Percentiles rank a stretch among this genome's conserved stretches.
Conservation (phyloP, 305 asterid genomes). For the Fraxinus greggii region DNA sequence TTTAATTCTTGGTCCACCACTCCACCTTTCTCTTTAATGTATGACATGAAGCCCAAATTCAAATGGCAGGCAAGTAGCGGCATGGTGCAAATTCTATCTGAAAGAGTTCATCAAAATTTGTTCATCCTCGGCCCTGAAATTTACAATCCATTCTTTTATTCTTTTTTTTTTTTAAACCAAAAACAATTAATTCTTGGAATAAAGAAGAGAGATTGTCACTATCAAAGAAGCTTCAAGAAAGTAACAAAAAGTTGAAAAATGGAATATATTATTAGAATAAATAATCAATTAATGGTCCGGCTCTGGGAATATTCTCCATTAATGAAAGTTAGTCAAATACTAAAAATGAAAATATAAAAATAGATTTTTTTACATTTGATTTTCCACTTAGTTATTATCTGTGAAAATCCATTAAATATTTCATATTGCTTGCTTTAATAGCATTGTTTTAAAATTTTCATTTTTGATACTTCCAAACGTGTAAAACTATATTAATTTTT, state of each 20-base stretch:
- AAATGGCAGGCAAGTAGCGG: background rate
- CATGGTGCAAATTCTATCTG: background rate
- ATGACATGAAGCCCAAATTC: background rate
- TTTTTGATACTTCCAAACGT: background rate
- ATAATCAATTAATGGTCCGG: background rate
- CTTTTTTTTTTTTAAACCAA: background rate
- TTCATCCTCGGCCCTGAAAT: background rate
- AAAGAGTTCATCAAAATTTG: background rate
- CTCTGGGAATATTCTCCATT: background rate
- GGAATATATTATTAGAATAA: background rate
- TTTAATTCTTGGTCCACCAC: no score
- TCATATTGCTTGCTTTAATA: background rate
- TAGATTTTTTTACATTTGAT: background rate
- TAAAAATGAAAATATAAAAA: background rate
- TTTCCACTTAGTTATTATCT: background rate
- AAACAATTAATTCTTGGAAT: background rate
- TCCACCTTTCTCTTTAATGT: background rate
- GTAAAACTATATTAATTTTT: background rate
- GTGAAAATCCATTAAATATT: background rate
- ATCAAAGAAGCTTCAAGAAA: constrained; percentile 15
- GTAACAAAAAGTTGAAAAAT: background rate
- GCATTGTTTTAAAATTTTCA: background rate
- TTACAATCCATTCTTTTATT: background rate
- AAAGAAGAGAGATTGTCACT: background rate
- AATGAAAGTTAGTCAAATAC: background rate